Conservation (phyloP, 139 green algal genomes). For the Tetraselmis striata region DNA sequence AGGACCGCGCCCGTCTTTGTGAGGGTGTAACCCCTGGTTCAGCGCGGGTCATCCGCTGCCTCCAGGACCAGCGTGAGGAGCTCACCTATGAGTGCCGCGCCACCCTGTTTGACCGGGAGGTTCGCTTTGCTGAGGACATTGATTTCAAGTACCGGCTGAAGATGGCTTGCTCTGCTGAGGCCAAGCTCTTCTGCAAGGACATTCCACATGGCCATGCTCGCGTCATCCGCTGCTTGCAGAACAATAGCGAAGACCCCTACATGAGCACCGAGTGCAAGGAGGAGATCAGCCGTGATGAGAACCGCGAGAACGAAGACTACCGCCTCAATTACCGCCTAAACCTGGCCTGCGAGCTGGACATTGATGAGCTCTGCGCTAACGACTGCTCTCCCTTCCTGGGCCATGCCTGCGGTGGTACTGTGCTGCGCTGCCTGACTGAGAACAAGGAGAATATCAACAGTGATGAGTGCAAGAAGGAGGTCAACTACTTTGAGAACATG, state of each 20-base stretch:
- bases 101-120: constrained; percentile 69
- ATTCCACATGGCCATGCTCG: constrained; percentile 60
- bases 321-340: constrained; percentile 80
- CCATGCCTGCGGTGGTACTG: constrained; percentile 64
- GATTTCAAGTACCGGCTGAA: constrained; percentile 81
- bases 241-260: constrained; percentile 51
- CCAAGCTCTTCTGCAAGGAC: constrained; percentile 59
- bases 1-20: constrained; percentile 54
- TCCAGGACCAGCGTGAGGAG: constrained; percentile 57
- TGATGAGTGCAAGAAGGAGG: constrained; percentile 68
- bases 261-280: constrained; percentile 64
- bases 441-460: constrained; percentile 58
- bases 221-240: constrained; percentile 61
- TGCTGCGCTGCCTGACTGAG: constrained; percentile 78
- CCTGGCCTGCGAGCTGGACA: constrained; percentile 65
- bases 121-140: constrained; percentile 60
- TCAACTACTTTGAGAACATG: constrained; percentile 78
- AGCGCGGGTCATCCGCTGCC: constrained; percentile 74
- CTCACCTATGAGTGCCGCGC: constrained; percentile 55
- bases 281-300: constrained; percentile 60
- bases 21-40: constrained; percentile 51
- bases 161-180: constrained; percentile 56
- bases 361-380: constrained; percentile 53
- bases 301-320: constrained; percentile 63
- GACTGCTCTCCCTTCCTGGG: constrained; percentile 45